Conservation (phyloP, 78 protist genomes). For the Dictyostelium citrinum region DNA sequence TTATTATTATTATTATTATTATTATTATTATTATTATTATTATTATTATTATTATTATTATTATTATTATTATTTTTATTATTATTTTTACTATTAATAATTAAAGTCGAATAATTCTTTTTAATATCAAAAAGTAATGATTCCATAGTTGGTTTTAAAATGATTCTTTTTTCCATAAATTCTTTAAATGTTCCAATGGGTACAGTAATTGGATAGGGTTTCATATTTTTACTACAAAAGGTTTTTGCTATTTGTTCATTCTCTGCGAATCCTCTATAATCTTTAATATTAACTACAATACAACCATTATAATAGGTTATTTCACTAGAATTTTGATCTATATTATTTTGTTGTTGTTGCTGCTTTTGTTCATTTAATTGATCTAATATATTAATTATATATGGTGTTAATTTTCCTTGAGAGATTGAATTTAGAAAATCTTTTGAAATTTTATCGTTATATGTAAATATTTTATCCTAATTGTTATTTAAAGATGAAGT, state of each 20-base stretch:
- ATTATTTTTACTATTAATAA: neutral
- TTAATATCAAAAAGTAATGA: slow-evolving; percentile 35
- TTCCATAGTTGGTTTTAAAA: slow-evolving; percentile 58
- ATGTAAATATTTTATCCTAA: slow-evolving; percentile 48
- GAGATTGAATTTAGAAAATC: slow-evolving; percentile 25
- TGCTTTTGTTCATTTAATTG: slow-evolving; percentile 2
- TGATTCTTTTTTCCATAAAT: slow-evolving; percentile 9
- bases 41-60: neutral
- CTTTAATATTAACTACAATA: slow-evolving; percentile 35
- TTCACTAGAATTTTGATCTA: neutral
- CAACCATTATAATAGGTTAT: slow-evolving; percentile 44
- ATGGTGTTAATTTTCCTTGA: slow-evolving; percentile 42
- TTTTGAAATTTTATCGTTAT: slow-evolving; percentile 34
- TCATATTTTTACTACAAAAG: neutral
- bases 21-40: neutral
- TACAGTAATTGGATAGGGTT: neutral
- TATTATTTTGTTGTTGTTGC: neutral
- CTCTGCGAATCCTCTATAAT: slow-evolving; percentile 15
- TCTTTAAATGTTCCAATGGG: neutral
- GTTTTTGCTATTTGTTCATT: neutral
- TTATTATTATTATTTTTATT: neutral
- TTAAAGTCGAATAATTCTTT: slow-evolving; percentile 1
- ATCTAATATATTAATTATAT: slow-evolving; percentile 40
- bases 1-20: neutral
- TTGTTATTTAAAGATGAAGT: neutral